Base-by-base conservation (phyloP, 768 basidiomycete species). In the Russula sp. region DNA sequence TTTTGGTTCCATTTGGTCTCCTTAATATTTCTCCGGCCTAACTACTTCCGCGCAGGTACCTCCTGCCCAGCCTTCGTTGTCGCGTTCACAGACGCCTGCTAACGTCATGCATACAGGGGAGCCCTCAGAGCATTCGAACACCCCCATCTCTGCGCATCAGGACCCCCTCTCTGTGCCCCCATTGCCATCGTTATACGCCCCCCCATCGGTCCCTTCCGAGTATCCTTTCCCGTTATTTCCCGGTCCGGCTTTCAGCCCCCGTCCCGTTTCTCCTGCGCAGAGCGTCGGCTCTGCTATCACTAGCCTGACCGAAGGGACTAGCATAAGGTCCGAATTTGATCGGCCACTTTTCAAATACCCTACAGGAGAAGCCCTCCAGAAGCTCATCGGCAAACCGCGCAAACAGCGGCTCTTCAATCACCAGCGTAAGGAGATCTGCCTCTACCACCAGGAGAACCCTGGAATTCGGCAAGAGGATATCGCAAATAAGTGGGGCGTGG, bases 391-490 rank as follows among this genome's bases (percentile, higher is more conserved):
- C 70, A 83, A 86, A 67, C 82, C 86, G 58, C 80, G 79, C 66
- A 91, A 91, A 72, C 81, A 84, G 69, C 84, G 87, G 53, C 83
- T 95, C 46, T 84, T 82, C 69, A 87, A 87, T 70, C 76, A 79
- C 34, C 87, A 91, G 69, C 84, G 89, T 65, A 87, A 85, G 70
- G 76, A 79, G 16, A 93, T 95, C 59, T 93, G 92, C 68, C 58
- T 78, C 13, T 87, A 83, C 70, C 82, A 85, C 62, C 73, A 78
- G 56, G 74, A 83, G 4, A 76, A 90, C 68, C 88, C 87, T 0
- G 81, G 81, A 56, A 78, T 82, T 20, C 82, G 88, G 61, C 93
- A 95, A 72, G 90, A 93, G 69, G 89, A 92, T 70, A 91, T 95
- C 67, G 93, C 87, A 5, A 76, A 76, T 11, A 74, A 76, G 36